Percentiles rank a stretch among this genome's conserved stretches.
Evolutionary conservation across 768 basidiomycete genomes (phyloP).

Genomic region (Cystofilobasidium macerans): DNA sequence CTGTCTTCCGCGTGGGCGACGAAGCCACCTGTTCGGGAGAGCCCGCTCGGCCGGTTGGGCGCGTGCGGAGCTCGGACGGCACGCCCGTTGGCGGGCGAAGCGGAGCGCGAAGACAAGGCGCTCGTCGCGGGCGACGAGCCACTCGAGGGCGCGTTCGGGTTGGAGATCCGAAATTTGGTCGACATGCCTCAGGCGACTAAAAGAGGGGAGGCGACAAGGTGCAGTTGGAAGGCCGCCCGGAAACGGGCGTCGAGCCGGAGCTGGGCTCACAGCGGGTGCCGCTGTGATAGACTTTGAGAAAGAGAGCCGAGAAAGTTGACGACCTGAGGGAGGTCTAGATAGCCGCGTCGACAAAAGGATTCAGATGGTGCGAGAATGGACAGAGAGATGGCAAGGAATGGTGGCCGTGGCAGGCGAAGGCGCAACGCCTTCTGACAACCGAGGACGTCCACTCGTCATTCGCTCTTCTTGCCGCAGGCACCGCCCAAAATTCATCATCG

Average conservation of each 20-base stretch:
- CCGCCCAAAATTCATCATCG: background rate
- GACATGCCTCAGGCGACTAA: background rate
- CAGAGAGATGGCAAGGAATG: too few species aligned
- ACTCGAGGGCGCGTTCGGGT: background rate
- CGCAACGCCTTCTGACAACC: too few species aligned
- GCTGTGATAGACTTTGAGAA: too few species aligned
- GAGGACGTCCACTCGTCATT: too few species aligned
- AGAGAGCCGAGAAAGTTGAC: too few species aligned
- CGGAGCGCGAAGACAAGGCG: background rate
- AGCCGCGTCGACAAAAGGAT: too few species aligned
- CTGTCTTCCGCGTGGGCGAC: constrained; percentile 9
- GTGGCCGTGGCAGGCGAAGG: too few species aligned
- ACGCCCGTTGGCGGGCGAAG: constrained; percentile 2
- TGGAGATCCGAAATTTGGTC: background rate
- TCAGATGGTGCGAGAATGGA: too few species aligned
- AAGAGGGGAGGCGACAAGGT: background rate
- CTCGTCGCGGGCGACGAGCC: background rate
- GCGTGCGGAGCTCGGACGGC: constrained; percentile 18
- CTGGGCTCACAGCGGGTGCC: too few species aligned
- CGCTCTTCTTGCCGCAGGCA: background rate
- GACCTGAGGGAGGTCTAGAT: too few species aligned
- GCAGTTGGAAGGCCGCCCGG: too few species aligned
- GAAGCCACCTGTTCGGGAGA: constrained; percentile 15
- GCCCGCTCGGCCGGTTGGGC: constrained; percentile 13
- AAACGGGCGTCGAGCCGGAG: background rate